A percentile compares a stretch with the other conserved stretches of the same genome.
Conservation (phyloP, 2,329 filamentous ascomycete species). For the Ophiobolus disseminans region DNA sequence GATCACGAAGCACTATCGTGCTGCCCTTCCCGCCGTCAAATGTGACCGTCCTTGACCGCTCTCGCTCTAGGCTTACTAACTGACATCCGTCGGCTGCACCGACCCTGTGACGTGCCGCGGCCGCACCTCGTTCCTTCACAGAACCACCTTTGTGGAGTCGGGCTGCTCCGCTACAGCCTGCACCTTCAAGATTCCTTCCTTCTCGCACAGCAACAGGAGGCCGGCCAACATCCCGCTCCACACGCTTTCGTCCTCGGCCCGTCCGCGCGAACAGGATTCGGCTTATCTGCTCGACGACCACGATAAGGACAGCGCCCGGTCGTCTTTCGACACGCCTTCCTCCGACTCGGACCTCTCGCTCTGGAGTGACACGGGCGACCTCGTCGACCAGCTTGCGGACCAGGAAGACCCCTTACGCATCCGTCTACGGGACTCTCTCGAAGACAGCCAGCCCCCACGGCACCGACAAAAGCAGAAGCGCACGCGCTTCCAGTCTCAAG, state of each 20-base stretch:
- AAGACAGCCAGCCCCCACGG: slow-evolving; percentile 63
- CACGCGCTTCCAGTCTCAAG: slow-evolving; percentile 70
- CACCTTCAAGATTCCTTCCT: slow-evolving; percentile 81
- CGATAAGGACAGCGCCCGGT: slow-evolving; percentile 61
- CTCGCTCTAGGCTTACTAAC: slow-evolving; percentile 26
- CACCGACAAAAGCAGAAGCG: slow-evolving; percentile 62
- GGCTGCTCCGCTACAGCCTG: slow-evolving; percentile 66
- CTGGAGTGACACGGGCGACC: slow-evolving; percentile 94
- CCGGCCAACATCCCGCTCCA: slow-evolving; percentile 89
- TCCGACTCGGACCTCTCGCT: slow-evolving; percentile 74
- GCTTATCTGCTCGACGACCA: slow-evolving; percentile 52
- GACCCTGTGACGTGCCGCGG: slow-evolving; percentile 43
- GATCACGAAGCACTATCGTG: slow-evolving; percentile 36
- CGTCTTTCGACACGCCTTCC: slow-evolving; percentile 62
- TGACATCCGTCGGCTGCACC: slow-evolving; percentile 24
- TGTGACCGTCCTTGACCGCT: slow-evolving; percentile 46
- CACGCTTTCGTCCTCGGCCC: slow-evolving; percentile 64
- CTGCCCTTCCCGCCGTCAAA: slow-evolving; percentile 35
- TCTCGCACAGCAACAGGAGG: slow-evolving; percentile 67
- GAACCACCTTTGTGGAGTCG: slow-evolving; percentile 37
- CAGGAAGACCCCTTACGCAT: slow-evolving; percentile 81
- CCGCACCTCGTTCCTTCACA: slow-evolving; percentile 31
- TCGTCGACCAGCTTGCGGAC: slow-evolving; percentile 88
- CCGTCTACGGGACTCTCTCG: slow-evolving; percentile 70
- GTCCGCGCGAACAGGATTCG: slow-evolving; percentile 49